phyloP scores from a whole-genome alignment of 176 grass and related monocot genomes.

The Luzula sylvatica region DNA sequence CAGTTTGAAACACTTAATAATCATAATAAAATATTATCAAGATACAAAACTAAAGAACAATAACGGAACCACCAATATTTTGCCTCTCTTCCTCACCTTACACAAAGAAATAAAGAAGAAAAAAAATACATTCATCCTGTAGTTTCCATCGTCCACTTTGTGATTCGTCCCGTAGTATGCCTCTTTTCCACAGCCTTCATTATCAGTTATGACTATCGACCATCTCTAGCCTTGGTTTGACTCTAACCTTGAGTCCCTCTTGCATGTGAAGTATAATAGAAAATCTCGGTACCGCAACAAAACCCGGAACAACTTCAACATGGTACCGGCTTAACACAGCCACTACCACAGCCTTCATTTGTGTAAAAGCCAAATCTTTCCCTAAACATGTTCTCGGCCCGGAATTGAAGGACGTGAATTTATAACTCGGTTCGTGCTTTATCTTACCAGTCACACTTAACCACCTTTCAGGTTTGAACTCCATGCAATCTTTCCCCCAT shows the following conservation, averaged over 20 bases:
- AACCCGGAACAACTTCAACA: conserved; percentile 26
- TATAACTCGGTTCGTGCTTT: conserved; percentile 56
- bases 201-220: too few species aligned
- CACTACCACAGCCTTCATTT: conserved; percentile 52
- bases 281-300: conserved; percentile 36
- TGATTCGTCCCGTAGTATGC: not conserved
- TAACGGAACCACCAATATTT: too few species aligned
- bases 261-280: conserved; percentile 76
- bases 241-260: conserved; percentile 46
- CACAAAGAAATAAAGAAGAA: too few species aligned
- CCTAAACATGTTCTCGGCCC: conserved; percentile 59
- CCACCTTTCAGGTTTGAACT: conserved; percentile 80
- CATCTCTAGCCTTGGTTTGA: not conserved
- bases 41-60: too few species aligned
- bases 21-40: too few species aligned
- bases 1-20: too few species aligned
- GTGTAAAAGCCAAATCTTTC: conserved; percentile 45
- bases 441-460: conserved; percentile 32
- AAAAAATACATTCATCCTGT: too few species aligned
- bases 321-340: conserved; percentile 39
- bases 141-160: too few species aligned
- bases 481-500: conserved; percentile 76
- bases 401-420: conserved; percentile 74
- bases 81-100: too few species aligned
- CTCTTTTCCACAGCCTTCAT: too few species aligned